Evolutionary conservation across 495 filamentous ascomycete genomes (phyloP).

Genomic region (Podospora comata): DNA sequence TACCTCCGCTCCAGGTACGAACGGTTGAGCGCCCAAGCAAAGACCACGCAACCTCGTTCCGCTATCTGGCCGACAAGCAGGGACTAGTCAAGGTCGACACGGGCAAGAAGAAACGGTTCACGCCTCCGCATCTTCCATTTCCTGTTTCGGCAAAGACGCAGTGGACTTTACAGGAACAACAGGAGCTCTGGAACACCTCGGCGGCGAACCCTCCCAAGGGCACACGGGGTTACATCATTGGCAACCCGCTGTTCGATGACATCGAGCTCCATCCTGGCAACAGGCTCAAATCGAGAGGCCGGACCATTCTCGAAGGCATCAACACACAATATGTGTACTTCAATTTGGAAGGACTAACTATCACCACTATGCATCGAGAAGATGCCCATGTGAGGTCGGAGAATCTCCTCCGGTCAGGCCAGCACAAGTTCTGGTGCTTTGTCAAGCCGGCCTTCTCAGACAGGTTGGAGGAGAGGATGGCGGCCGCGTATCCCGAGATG

Average conservation of each 20-base stretch:
- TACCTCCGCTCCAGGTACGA: constrained; percentile 26
- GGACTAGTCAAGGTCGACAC: constrained; percentile 35
- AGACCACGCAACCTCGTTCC: constrained; percentile 33
- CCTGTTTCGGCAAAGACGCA: constrained; percentile 21
- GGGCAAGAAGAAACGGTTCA: constrained; percentile 26
- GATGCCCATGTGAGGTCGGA: constrained; percentile 37
- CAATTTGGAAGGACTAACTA: constrained; percentile 33
- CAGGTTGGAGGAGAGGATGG: constrained; percentile 29
- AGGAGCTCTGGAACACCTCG: constrained; percentile 32
- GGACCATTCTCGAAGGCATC: constrained; percentile 29
- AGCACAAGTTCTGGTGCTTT: constrained; percentile 39
- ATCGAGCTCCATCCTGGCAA: constrained; percentile 33
- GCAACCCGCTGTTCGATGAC: constrained; percentile 35
- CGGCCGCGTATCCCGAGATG: constrained; percentile 28
- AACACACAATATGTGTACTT: constrained; percentile 38
- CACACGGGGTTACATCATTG: constrained; percentile 31
- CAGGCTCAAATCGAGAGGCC: constrained; percentile 32
- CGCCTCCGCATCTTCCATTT: constrained; percentile 26
- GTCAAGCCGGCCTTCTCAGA: constrained; percentile 28
- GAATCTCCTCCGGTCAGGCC: constrained; percentile 33
- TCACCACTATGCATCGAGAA: constrained; percentile 37
- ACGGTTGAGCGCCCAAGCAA: constrained; percentile 26
- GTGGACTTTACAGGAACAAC: constrained; percentile 30
- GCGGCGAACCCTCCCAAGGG: constrained; percentile 30
- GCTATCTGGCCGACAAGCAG: constrained; percentile 24